Conservation (phyloP, 352 stramenopile genomes). For the Globisporangium polare region DNA sequence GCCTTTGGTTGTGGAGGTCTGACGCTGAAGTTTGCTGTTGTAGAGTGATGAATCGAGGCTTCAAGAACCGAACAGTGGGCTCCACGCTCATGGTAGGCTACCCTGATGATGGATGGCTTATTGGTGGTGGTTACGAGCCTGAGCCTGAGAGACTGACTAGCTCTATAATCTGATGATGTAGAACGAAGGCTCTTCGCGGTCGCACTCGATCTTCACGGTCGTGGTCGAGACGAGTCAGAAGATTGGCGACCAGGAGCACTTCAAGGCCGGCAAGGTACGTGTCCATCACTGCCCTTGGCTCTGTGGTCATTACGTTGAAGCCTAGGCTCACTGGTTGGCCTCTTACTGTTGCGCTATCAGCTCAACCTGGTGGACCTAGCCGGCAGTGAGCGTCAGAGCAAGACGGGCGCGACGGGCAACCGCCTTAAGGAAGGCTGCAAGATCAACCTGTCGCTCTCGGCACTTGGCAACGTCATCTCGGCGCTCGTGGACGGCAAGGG, state of each 20-base stretch:
- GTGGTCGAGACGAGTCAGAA: conserved; percentile 82
- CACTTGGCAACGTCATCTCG: conserved; percentile 83
- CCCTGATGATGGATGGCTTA: no score
- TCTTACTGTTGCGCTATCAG: conserved; percentile 14
- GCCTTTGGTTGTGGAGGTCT: neutral
- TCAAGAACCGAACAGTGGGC: conserved; percentile 81
- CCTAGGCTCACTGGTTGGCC: conserved; percentile 30
- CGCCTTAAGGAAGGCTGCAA: conserved; percentile 87
- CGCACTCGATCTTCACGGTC: conserved; percentile 86
- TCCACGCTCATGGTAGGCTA: conserved; percentile 72
- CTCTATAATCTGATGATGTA: neutral
- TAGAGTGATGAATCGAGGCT: conserved; percentile 69
- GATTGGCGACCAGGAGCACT: conserved; percentile 63
- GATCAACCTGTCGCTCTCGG: conserved; percentile 81
- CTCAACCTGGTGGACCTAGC: conserved; percentile 84
- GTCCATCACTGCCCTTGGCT: no score
- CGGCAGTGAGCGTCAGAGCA: conserved; percentile 79
- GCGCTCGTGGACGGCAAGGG: conserved; percentile 82
- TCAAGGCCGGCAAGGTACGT: conserved; percentile 76
- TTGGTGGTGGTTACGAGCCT: no score
- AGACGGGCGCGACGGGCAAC: conserved; percentile 76
- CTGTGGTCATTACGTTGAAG: no score
- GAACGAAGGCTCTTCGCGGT: conserved; percentile 79
- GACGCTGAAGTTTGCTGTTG: neutral
- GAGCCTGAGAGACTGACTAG: no score